Evolutionary conservation across 331 rosid species (phyloP).

Genomic region (Malus hybrid): DNA sequence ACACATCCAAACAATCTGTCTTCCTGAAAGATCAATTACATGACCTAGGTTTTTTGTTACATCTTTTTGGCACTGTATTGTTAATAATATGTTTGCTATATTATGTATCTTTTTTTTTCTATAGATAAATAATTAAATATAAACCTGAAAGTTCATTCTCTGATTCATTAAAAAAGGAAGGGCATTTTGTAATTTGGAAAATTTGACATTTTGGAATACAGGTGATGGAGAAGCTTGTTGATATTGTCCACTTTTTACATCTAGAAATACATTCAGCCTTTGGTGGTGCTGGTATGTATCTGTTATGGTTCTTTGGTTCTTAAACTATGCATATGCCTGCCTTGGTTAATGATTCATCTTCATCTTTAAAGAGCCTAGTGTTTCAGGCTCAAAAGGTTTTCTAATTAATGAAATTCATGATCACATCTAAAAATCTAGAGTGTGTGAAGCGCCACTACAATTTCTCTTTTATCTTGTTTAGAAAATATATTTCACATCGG

Average conservation of each 20-base stretch:
- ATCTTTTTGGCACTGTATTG: neutral
- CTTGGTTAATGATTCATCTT: neutral
- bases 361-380: neutral
- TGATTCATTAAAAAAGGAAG: neutral
- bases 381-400: neutral
- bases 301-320: neutral
- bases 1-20: neutral
- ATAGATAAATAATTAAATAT: neutral
- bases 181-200: neutral
- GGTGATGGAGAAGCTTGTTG: conserved; percentile 83
- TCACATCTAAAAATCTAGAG: neutral
- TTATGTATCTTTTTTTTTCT: neutral
- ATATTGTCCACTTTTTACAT: conserved; percentile 53
- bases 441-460: neutral
- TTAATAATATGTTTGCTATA: neutral
- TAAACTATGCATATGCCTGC: neutral
- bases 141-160: neutral
- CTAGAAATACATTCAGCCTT: conserved; percentile 58
- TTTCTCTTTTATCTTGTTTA: neutral
- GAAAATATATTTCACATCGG: neutral
- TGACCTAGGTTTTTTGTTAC: neutral
- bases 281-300: conserved; percentile 44
- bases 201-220: conserved; percentile 27
- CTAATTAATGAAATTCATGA: neutral
- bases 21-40: neutral